A percentile compares a stretch with the other conserved stretches of the same genome.
Conservation (phyloP, 805 yeast species). For the Monosporozyma unispora region DNA sequence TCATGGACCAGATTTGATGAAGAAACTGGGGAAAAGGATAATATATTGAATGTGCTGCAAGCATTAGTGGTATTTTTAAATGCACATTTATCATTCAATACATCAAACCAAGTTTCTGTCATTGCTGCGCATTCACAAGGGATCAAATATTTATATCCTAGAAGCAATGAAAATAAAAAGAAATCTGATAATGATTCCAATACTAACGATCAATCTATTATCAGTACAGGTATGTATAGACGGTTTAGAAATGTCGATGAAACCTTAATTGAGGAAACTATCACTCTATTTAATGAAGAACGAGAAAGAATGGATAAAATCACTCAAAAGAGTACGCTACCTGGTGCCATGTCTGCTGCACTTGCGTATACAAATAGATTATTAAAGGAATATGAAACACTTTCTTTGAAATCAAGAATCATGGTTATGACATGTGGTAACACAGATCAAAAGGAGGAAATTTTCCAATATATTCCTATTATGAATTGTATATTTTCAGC, state of each 20-base stretch:
- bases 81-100: conserved; percentile 79
- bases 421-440: conserved; percentile 39
- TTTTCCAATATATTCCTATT: conserved; percentile 78
- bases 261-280: conserved; percentile 51
- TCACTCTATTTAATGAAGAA: conserved; percentile 35
- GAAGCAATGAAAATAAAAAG: conserved; percentile 14
- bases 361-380: conserved; percentile 69
- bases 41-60: conserved; percentile 51
- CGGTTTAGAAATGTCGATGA: conserved; percentile 78
- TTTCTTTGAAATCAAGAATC: conserved; percentile 52
- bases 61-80: conserved; percentile 69
- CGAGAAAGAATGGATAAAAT: conserved; percentile 16
- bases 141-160: conserved; percentile 63
- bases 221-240: conserved; percentile 65
- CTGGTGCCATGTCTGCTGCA: conserved; percentile 79
- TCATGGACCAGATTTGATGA: conserved; percentile 33
- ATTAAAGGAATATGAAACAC: conserved; percentile 38
- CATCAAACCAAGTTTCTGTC: conserved; percentile 75
- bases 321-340: conserved; percentile 41
- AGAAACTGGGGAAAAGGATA: conserved; percentile 27
- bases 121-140: conserved; percentile 68
- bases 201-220: conserved; percentile 22
- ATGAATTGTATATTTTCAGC: conserved; percentile 97
- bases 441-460: conserved; percentile 44
- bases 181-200: not conserved